Evolutionary conservation across 2,329 filamentous ascomycete species (phyloP), one percentile per base, ranked within the genome.

Genomic region (Ophiostoma pallidulum): DNA sequence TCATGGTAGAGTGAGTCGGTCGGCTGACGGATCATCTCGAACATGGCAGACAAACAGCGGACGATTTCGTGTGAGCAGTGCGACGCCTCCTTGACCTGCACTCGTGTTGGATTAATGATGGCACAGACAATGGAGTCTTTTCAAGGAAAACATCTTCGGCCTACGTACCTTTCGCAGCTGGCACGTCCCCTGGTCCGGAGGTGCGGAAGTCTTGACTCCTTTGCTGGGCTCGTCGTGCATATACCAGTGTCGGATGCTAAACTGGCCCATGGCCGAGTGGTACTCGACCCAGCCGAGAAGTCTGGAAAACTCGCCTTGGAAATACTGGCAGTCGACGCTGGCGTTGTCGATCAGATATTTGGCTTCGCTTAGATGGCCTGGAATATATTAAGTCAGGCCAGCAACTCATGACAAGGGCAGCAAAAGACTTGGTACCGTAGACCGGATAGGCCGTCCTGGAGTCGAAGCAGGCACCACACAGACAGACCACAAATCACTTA

Each of bases 231-330:
- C 41, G 3, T 45, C 37, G 7, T 41, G 24, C n/a, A 41, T 12
- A 32, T 46, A 39, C 48, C 48, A 50, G 43, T 50, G 48, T n/a
- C 48, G 42, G 38, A 50, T 35, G 16, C 28, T 50, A n/a, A 50
- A 50, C 14, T 32, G 42, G 42, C 38, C 28, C 43, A 50, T 39
- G 26, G 43, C 48, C 48, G 43, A 46, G 19, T 50, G 48, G 10
- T 50, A 50, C 39, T 50, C 48, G 18, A 46, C 48, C 48, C 48
- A 50, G 12, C 32, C 43, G 2, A 50, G 20, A 8, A 50, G 42
- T 31, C 26, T 20, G 13, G 41, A 16, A 33, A 28, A 37, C 31
- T 42, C 45, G 19, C 38, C 31, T 22, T 41, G 29, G 8, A 47
- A 47, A 42, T 36, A 37, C 20, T 20, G 20, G 39, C 24, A 41